Evolutionary conservation across 169 alveolate species (phyloP), one percentile per base, ranked within the genome.

Genomic region (Plasmodium gaboni): DNA sequence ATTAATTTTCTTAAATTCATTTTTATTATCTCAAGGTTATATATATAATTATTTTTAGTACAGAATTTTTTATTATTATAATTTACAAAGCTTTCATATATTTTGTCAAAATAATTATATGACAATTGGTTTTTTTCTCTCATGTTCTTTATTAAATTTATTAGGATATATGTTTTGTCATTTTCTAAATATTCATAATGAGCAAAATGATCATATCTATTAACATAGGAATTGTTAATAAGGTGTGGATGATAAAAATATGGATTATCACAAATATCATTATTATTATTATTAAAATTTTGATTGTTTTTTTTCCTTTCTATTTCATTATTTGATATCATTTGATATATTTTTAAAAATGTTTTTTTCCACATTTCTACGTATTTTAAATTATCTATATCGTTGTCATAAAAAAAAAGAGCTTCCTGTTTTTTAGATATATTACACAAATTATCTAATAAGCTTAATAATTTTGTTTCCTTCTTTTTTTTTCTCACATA

Each of bases 1-100:
- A 78, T 64, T 53, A 78, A 64, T 19, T 78, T 78, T 42, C 67
- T 78, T 46, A 78, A 78, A 78, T 78, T 78, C 83, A 83, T 57
- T 44, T 83, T 83, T 68, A 78, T 68, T 22, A 83, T 83, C 53
- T 68, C 91, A 48, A 83, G 67, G 44, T 68, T 68, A 38, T 55
- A 83, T 64, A 83, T 68, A 48, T 68, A 57, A 44, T 50, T 67
- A 26, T 59, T 38, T 17, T 48, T 55, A 4, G 73, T 50, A 67
- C 22, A 19, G 0, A 68, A 15, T 24, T 6, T 65, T 9, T 65
- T 78, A 28, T 69, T 67, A 64, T 57, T 69, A 51, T 48, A n/a
- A 13, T 64, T 50, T 50, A 55, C 10, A 68, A 83, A 51, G 4
- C 57, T 55, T 17, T 83, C 91, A 68, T 83, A 68, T 1, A 83